Evolutionary conservation across 2,329 filamentous ascomycete genomes (phyloP).

Genomic region (Paecilomyces dactylethromorphus): DNA sequence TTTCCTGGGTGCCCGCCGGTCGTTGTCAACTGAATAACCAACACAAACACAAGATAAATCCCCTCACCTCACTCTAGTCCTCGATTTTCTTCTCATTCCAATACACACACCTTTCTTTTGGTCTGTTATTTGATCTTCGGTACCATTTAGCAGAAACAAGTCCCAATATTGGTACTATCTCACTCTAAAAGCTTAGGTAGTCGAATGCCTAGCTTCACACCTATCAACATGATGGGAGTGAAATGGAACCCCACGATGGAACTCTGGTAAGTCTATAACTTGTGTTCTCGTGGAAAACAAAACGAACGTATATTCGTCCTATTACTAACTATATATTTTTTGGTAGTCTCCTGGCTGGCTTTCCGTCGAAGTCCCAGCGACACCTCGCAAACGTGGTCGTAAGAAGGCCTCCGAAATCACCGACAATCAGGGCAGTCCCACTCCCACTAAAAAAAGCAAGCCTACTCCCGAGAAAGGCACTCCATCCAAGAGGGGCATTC

Average conservation of each 20-base stretch:
- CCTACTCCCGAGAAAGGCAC: slow-evolving; percentile 4
- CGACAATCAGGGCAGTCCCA: background rate
- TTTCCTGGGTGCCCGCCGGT: background rate
- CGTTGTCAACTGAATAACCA: background rate
- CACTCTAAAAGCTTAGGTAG: no score
- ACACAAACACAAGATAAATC: background rate
- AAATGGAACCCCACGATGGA: background rate
- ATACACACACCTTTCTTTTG: background rate
- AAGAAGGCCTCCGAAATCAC: slow-evolving; percentile 8
- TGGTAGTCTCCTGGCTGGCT: background rate
- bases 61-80: background rate
- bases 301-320: background rate
- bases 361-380: slow-evolving; percentile 1
- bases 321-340: background rate
- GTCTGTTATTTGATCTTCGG: background rate
- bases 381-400: slow-evolving; percentile 16
- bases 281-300: background rate
- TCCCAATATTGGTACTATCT: no score
- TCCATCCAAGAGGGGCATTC: slow-evolving; percentile 11
- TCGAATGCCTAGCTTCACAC: background rate
- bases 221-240: background rate
- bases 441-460: slow-evolving; percentile 10
- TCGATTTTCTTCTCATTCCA: background rate
- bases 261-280: background rate
- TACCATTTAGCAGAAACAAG: no score